These are phyloP conservation scores for Ascobolus immersus DNA, from an alignment of 495 filamentous ascomycete genomes.

Conservation along the genomic window DNA sequence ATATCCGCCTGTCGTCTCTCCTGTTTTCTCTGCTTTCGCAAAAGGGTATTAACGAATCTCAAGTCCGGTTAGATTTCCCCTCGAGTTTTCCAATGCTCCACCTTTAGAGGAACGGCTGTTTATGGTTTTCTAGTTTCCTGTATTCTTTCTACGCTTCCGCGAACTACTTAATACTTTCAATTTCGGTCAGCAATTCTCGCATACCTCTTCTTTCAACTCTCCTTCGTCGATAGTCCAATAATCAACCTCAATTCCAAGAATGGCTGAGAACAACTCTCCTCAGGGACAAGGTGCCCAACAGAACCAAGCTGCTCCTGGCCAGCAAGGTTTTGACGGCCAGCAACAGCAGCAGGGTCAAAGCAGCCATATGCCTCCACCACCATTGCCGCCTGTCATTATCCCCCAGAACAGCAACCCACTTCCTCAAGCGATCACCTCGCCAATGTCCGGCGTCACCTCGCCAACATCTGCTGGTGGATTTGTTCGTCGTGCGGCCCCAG, in stretches of 20 bases:
- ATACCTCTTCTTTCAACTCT: constrained; percentile 9
- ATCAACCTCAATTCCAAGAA: constrained; percentile 9
- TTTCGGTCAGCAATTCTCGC: not conserved
- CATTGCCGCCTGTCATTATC: constrained; percentile 67
- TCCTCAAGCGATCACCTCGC: constrained; percentile 73
- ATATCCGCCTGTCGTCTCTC: too few species aligned
- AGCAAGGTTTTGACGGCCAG: too few species aligned
- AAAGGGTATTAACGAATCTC: too few species aligned
- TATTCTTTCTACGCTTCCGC: constrained; percentile 11
- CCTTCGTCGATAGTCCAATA: constrained; percentile 7
- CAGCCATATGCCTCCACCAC: constrained; percentile 73
- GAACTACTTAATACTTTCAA: not conserved
- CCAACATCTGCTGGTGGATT: constrained; percentile 55
- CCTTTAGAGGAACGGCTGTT: constrained; percentile 13
- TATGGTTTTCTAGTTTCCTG: constrained; percentile 9
- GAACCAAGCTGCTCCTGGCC: constrained; percentile 6
- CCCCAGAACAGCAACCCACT: constrained; percentile 94
- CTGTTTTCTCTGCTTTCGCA: too few species aligned
- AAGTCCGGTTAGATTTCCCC: too few species aligned
- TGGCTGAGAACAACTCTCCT: constrained; percentile 11
- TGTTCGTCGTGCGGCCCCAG: constrained; percentile 75
- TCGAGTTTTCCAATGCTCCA: too few species aligned
- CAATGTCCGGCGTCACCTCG: constrained; percentile 62
- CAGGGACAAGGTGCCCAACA: not conserved
- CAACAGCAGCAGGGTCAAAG: constrained; percentile 11